These are phyloP conservation scores for Boletus sp. DNA, from an alignment of 768 basidiomycete genomes.

Conservation along the genomic window DNA sequence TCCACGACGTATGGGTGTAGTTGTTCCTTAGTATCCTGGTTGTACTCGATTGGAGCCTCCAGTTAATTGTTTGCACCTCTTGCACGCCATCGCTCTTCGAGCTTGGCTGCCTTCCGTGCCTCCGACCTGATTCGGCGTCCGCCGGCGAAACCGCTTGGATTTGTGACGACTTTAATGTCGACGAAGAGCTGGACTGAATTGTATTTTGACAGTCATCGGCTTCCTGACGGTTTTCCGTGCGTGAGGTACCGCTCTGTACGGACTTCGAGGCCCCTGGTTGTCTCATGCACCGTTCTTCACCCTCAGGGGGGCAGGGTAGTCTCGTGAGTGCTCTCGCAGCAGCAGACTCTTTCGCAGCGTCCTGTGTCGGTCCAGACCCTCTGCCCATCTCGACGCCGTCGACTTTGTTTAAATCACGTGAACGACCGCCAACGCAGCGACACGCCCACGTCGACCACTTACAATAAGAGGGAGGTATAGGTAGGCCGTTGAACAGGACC, in stretches of 20 bases:
- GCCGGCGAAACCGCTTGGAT: not conserved
- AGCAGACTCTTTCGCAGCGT: conserved; percentile 10
- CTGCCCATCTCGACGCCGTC: conserved; percentile 9
- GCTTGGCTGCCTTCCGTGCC: not conserved
- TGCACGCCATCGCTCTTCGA: not conserved
- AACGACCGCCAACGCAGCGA: not conserved
- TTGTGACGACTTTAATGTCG: not conserved
- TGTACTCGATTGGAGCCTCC: not conserved
- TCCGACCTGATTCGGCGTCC: not conserved
- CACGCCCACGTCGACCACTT: not conserved
- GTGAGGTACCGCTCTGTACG: not conserved
- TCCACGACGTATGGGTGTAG: not conserved
- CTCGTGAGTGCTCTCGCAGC: conserved; percentile 11
- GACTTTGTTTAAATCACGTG: not conserved
- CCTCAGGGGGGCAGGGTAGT: not conserved
- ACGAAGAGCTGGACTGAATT: not conserved
- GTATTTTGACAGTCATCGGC: not conserved
- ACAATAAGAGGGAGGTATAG: conserved; percentile 9
- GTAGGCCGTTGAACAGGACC: conserved; percentile 6
- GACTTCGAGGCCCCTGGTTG: no score
- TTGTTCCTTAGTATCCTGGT: not conserved
- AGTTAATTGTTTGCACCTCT: not conserved
- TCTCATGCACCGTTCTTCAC: no score
- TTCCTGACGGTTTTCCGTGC: not conserved
- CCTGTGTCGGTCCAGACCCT: conserved; percentile 8